phyloP scores from a whole-genome alignment of 305 asterid species.

The Rubia balearica region DNA sequence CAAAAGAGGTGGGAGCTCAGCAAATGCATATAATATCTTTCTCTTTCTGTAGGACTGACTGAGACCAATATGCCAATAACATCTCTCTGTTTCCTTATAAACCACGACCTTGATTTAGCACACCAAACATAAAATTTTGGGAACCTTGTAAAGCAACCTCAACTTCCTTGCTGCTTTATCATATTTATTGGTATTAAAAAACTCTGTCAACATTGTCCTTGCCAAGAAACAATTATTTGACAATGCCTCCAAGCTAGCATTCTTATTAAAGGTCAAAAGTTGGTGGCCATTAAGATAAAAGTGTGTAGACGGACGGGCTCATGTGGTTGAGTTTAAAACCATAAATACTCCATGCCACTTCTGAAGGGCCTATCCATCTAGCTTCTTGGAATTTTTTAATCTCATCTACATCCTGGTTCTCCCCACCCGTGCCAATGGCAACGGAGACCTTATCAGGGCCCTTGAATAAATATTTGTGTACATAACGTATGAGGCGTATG shows the following conservation, averaged over 20 bases:
- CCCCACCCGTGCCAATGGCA: neutral
- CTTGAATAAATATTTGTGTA: neutral
- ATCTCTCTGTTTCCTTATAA: neutral
- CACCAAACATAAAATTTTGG: neutral
- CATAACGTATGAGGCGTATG: neutral
- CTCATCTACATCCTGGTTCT: neutral
- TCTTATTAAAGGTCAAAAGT: neutral
- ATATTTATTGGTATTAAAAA: neutral
- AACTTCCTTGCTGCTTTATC: neutral
- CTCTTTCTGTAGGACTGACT: neutral
- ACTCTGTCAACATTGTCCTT: neutral
- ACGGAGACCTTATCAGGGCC: neutral
- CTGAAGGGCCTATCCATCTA: neutral
- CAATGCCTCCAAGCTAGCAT: neutral
- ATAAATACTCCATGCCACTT: neutral
- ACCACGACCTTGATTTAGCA: neutral
- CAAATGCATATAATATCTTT: neutral
- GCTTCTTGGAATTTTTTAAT: neutral
- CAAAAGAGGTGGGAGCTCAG: no score
- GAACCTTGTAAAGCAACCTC: neutral
- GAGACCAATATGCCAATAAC: neutral
- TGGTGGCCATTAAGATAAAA: neutral
- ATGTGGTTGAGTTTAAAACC: neutral
- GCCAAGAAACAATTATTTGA: neutral
- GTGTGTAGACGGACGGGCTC: neutral